Evolutionary conservation across 371 early-diverging fungal genomes (phyloP).

Genomic region (Saksenaea oblongispora): DNA sequence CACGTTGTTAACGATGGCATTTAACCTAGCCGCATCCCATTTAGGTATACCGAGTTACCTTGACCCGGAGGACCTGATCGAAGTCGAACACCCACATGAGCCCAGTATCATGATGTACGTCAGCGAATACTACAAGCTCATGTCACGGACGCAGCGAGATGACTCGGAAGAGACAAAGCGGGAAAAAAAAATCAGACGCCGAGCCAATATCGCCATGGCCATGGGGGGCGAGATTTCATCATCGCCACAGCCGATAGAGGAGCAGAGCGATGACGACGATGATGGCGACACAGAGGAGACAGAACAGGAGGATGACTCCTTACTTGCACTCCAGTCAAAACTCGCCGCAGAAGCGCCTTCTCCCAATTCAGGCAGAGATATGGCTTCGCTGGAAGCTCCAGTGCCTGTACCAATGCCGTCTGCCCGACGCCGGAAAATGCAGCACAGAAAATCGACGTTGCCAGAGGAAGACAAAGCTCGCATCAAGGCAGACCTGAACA

Average conservation of each 20-base stretch:
- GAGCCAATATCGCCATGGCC: constrained; percentile 35
- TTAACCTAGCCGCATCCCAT: constrained; percentile 35
- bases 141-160: constrained; percentile 26
- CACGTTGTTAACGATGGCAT: constrained; percentile 25
- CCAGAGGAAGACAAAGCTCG: constrained; percentile 45
- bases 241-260: neutral
- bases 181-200: constrained; percentile 19
- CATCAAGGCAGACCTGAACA: constrained; percentile 44
- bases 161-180: constrained; percentile 5
- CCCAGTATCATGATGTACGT: constrained; percentile 53
- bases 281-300: constrained; percentile 1
- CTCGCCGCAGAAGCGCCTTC: constrained; percentile 5
- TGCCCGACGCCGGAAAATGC: constrained; percentile 28
- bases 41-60: constrained; percentile 40
- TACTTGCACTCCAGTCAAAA: constrained; percentile 18
- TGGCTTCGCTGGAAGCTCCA: constrained; percentile 21
- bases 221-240: constrained; percentile 21
- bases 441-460: constrained; percentile 37
- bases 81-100: constrained; percentile 49
- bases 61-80: constrained; percentile 38
- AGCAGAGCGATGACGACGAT: neutral
- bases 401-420: constrained; percentile 42
- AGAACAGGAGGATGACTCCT: constrained; percentile 4
- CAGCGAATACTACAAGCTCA: constrained; percentile 43
- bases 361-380: constrained; percentile 1